Evolutionary conservation across 139 green algal genomes (phyloP).

Genomic region (Coelastrella sp.): DNA sequence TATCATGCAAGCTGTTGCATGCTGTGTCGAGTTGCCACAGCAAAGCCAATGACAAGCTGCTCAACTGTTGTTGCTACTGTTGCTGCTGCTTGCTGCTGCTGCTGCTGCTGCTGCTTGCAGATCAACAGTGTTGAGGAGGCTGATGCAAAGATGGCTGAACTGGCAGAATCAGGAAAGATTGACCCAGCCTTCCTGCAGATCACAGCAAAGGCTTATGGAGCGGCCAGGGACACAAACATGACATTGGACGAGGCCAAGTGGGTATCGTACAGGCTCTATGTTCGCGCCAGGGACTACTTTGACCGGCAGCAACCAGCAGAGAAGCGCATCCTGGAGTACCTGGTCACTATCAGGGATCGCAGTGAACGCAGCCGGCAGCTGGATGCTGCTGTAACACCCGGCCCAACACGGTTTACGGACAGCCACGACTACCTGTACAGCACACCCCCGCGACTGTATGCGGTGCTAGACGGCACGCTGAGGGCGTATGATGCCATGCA

Average conservation of each 20-base stretch:
- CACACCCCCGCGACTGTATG: slow-evolving; percentile 52
- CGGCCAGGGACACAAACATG: slow-evolving; percentile 72
- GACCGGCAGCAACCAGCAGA: slow-evolving; percentile 69
- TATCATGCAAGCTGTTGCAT: too few relatives aligned
- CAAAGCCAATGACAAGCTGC: too few relatives aligned
- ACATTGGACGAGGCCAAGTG: slow-evolving; percentile 71
- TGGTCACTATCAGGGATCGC: slow-evolving; percentile 48
- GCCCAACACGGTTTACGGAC: slow-evolving; percentile 57
- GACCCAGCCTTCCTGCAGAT: slow-evolving; percentile 73
- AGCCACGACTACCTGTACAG: slow-evolving; percentile 71
- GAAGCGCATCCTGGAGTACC: slow-evolving; percentile 77
- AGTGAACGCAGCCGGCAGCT: slow-evolving; percentile 56
- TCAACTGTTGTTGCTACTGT: background rate
- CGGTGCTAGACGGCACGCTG: slow-evolving; percentile 64
- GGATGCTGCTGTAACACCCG: slow-evolving; percentile 65
- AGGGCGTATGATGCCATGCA: slow-evolving; percentile 60
- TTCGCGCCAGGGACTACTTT: slow-evolving; percentile 65
- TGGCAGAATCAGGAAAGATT: slow-evolving; percentile 61
- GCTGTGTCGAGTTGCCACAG: too few relatives aligned
- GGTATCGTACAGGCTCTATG: slow-evolving; percentile 48
- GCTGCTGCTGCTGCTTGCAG: slow-evolving; percentile 47
- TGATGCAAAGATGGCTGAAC: slow-evolving; percentile 66
- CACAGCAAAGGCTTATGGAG: slow-evolving; percentile 66
- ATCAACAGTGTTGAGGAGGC: slow-evolving; percentile 63
- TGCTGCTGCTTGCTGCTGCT: slow-evolving; percentile 29